Base-by-base conservation (phyloP, 371 early-diverging fungal species). In the Apophysomyces elegans region DNA sequence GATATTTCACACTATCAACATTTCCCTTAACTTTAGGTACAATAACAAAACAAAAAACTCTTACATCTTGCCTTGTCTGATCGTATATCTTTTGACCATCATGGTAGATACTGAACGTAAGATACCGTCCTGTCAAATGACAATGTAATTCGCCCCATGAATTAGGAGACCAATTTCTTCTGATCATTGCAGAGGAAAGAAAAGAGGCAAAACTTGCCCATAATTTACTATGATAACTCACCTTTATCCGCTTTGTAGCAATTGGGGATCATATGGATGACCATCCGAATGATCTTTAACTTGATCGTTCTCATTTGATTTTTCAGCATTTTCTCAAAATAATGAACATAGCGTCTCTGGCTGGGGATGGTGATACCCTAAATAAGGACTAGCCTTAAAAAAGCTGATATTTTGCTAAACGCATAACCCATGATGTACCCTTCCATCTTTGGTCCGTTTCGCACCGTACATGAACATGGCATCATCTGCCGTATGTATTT, bases 311-410 rank as follows among this genome's bases (percentile, higher is more conserved):
- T 66, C 41, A 73, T 70, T 50, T 58, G 65, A 62, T 75, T 45
- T 32, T 67, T 68, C 37, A 75, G 64, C n/a, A 61, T 61, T 44
- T 57, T 66, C 32, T 87, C 84, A 59, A 79, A 89, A 60, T 90
- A 90, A 9, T 66, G 63, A 6, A 90, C 80, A 65, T 90, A 90
- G 7, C 91, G 80, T 8, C 75, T 65, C 58, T 90, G 91, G 45
- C 87, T 86, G 11, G 90, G 91, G 36, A 90, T 86, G 14, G 91
- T 89, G 26, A 90, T 74, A 7, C 91, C 91, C 84, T 88, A 26
- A 26, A 26, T 26, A 26, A 26, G 32, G 32, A 26, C 32, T 26
- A 26, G 32, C 32, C 32, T 26, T 26, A 3, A 26, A 26, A 26
- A 26, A 26, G 32, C 32, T 26, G 32, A 26, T 26, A 1, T 26